Conservation (phyloP, 1,284 basidiomycete genomes). For the Schizopora paradoxa region DNA sequence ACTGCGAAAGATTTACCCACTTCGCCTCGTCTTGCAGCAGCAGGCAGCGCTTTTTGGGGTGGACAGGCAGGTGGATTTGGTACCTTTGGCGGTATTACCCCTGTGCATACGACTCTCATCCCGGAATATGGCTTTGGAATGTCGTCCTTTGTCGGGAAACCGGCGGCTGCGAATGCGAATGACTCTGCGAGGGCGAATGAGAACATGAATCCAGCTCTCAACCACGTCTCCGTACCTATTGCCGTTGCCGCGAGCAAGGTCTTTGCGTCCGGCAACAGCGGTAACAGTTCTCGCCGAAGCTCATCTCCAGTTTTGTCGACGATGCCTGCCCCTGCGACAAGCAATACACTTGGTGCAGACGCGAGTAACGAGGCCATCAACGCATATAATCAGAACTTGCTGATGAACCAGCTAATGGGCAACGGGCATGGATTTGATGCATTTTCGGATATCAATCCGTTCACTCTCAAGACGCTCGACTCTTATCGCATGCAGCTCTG, state of each 20-base stretch:
- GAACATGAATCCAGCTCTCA: constrained; percentile 79
- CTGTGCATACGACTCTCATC: constrained; percentile 80
- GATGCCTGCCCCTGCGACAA: no score
- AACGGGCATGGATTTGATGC: constrained; percentile 48
- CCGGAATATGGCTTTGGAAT: constrained; percentile 46
- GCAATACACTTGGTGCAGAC: constrained; percentile 14
- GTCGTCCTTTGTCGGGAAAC: no score
- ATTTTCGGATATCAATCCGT: constrained; percentile 72
- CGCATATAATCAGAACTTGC: constrained; percentile 6
- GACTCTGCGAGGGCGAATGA: constrained; percentile 49
- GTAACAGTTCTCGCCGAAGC: constrained; percentile 16
- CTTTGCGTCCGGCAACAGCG: constrained; percentile 18
- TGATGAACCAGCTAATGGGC: constrained; percentile 18
- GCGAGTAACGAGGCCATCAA: constrained; percentile 7
- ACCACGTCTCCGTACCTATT: constrained; percentile 29
- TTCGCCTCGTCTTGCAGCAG: constrained; percentile 45
- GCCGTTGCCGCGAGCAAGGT: constrained; percentile 18
- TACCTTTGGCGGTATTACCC: constrained; percentile 60
- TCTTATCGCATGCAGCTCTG: constrained; percentile 85
- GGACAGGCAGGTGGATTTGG: constrained; percentile 42
- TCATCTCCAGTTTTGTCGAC: no score
- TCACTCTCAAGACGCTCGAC: constrained; percentile 80
- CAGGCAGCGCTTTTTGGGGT: constrained; percentile 65
- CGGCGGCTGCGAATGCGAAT: constrained; percentile 21
- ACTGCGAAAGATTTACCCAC: constrained; percentile 79